Conservation (phyloP, 169 alveolate genomes). For the Eimeria falciformis region DNA sequence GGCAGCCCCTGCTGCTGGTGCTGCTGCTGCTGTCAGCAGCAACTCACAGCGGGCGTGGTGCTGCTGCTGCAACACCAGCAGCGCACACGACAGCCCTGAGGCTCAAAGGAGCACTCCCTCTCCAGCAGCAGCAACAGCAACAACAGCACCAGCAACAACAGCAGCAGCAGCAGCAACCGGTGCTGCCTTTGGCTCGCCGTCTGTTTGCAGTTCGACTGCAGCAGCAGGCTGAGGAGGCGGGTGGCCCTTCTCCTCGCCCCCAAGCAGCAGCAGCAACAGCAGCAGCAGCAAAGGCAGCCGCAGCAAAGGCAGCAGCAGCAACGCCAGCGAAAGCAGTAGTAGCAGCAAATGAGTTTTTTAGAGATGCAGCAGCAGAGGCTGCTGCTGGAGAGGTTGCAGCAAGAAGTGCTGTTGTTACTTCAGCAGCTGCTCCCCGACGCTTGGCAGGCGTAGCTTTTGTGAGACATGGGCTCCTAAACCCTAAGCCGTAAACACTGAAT, state of each 20-base stretch:
- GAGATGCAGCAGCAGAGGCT: too few relatives aligned
- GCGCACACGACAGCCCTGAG: too few relatives aligned
- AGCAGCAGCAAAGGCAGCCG: not conserved
- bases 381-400: too few relatives aligned
- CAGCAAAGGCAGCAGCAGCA: not conserved
- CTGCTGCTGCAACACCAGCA: too few relatives aligned
- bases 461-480: not conserved
- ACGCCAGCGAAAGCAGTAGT: not conserved
- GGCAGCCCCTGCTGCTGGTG: not conserved
- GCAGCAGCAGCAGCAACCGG: not conserved
- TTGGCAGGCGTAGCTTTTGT: not conserved
- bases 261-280: conserved; percentile 9
- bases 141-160: not conserved
- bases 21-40: not conserved
- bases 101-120: too few relatives aligned
- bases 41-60: too few relatives aligned
- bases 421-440: conserved; percentile 32
- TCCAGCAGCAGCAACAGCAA: not conserved
- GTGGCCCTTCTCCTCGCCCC: too few relatives aligned
- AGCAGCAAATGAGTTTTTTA: too few relatives aligned
- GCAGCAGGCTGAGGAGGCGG: not conserved
- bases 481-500: not conserved
- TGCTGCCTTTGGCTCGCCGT: not conserved
- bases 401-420: not conserved
- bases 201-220: not conserved